Percentiles rank a stretch among this genome's conserved stretches.
Evolutionary conservation across 192 early-diverging fungal genomes (phyloP).

Genomic region (Dimargaris verticillata): DNA sequence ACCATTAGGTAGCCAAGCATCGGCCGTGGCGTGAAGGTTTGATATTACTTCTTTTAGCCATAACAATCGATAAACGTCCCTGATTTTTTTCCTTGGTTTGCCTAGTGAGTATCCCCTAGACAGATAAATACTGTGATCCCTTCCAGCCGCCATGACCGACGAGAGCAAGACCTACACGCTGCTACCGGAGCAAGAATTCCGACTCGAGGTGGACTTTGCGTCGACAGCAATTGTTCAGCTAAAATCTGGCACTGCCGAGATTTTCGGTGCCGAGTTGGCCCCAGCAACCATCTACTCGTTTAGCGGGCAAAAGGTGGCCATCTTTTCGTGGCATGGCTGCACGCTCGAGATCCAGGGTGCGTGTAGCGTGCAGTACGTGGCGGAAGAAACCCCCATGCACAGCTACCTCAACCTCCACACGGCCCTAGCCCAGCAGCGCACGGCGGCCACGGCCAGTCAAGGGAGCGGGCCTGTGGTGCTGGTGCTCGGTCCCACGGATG

Average conservation of each 20-base stretch:
- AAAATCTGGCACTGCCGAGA: constrained; percentile 63
- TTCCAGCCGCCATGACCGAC: too few species aligned
- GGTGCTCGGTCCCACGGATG: constrained; percentile 80
- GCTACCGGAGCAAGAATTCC: constrained; percentile 68
- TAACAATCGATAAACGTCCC: too few species aligned
- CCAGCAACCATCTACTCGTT: constrained; percentile 65
- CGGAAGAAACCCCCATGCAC: constrained; percentile 92
- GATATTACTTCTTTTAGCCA: too few species aligned
- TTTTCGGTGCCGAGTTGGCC: constrained; percentile 89
- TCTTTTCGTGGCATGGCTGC: constrained; percentile 90
- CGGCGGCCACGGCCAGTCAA: constrained; percentile 23
- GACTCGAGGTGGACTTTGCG: constrained; percentile 74
- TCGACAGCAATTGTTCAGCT: constrained; percentile 26
- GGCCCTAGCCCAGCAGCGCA: constrained; percentile 64
- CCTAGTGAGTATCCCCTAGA: too few species aligned
- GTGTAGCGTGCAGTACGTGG: constrained; percentile 68
- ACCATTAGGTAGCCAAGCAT: too few species aligned
- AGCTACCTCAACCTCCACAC: constrained; percentile 77
- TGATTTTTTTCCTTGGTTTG: too few species aligned
- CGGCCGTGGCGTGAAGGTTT: too few species aligned
- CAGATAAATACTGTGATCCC: too few species aligned
- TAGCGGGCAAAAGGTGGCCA: constrained; percentile 64
- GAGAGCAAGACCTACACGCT: constrained; percentile 17
- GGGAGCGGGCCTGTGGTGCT: constrained; percentile 38
- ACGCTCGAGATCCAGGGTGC: constrained; percentile 42